Conservation (phyloP, 108 stramenopile genomes). For the Licmophora abbreviata region DNA sequence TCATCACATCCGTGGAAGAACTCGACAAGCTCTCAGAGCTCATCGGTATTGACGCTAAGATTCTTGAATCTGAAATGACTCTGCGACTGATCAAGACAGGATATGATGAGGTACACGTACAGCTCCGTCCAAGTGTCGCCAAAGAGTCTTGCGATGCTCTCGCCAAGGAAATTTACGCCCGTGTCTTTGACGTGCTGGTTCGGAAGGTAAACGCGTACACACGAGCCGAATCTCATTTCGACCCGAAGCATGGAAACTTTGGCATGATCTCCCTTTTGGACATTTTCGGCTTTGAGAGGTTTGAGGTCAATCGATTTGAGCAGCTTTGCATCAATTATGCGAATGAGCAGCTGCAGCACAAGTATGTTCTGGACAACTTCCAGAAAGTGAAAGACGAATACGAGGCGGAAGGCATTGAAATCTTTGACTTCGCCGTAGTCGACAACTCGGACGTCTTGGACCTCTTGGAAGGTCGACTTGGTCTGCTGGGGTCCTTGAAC, state of each 20-base stretch:
- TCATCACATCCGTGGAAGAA: conserved; percentile 30
- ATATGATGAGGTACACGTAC: conserved; percentile 46
- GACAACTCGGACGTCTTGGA: conserved; percentile 87
- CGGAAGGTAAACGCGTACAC: conserved; percentile 47
- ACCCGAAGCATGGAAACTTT: conserved; percentile 19
- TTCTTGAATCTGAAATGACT: conserved; percentile 49
- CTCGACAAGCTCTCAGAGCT: conserved; percentile 48
- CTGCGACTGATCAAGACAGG: conserved; percentile 41
- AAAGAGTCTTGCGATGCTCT: conserved; percentile 81
- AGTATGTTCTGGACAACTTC: conserved; percentile 77
- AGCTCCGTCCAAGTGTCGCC: conserved; percentile 42
- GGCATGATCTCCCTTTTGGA: conserved; percentile 85
- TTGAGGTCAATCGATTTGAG: conserved; percentile 88
- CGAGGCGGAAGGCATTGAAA: conserved; percentile 79
- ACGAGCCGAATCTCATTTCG: conserved; percentile 6
- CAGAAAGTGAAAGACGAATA: conserved; percentile 64
- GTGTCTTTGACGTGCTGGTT: conserved; percentile 65
- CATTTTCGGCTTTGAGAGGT: conserved; percentile 98
- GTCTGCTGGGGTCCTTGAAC: conserved; percentile 82
- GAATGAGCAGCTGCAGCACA: conserved; percentile 93
- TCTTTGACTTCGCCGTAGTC: conserved; percentile 73
- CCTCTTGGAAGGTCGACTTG: conserved; percentile 83
- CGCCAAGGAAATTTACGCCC: conserved; percentile 86
- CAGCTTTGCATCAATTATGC: conserved; percentile 96
- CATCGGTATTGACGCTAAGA: conserved; percentile 50